Percentiles rank a stretch among this genome's conserved stretches.
These are phyloP conservation scores for Dillenia turbinata DNA, from an alignment of 164 flowering plant species.

Conservation along the genomic window DNA sequence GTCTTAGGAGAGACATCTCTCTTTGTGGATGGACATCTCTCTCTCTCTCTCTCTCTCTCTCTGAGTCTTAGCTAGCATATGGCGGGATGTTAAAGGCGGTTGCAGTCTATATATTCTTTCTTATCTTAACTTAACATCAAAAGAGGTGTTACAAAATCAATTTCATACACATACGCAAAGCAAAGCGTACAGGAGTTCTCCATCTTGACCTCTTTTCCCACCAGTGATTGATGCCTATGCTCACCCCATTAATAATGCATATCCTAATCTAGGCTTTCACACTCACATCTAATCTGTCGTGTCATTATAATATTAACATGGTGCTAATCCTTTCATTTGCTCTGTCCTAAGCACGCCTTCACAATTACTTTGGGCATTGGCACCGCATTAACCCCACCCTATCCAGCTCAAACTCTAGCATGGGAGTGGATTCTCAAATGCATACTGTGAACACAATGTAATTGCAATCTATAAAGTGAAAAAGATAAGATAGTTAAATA, in stretches of 20 bases:
- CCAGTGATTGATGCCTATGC: slow-evolving; percentile 4
- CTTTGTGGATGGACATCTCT: slow-evolving; percentile 3
- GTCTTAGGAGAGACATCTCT: slow-evolving; percentile 7
- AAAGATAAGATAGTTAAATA: background rate
- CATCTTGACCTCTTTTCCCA: background rate
- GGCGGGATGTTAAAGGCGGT: slow-evolving; percentile 15
- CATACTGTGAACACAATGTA: background rate
- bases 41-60: slow-evolving; percentile 5
- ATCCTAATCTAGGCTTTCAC: too few relatives aligned
- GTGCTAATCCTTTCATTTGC: background rate
- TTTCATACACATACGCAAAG: background rate
- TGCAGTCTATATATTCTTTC: slow-evolving; percentile 17
- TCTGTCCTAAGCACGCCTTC: slow-evolving; percentile 20
- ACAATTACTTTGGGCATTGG: slow-evolving; percentile 19
- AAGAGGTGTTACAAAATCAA: background rate
- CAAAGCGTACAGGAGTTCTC: background rate
- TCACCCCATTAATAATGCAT: background rate
- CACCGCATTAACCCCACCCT: slow-evolving; percentile 5
- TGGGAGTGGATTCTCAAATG: background rate
- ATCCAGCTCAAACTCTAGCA: slow-evolving; percentile 7
- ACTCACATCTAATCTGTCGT: too few relatives aligned
- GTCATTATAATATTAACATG: too few relatives aligned
- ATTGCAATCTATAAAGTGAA: background rate
- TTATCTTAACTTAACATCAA: slow-evolving; percentile 17
- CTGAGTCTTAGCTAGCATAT: background rate